Percentiles rank a stretch among this genome's conserved stretches.
Evolutionary conservation across 2,329 filamentous ascomycete species (phyloP).

Genomic region (Pseudogymnoascus sp.): DNA sequence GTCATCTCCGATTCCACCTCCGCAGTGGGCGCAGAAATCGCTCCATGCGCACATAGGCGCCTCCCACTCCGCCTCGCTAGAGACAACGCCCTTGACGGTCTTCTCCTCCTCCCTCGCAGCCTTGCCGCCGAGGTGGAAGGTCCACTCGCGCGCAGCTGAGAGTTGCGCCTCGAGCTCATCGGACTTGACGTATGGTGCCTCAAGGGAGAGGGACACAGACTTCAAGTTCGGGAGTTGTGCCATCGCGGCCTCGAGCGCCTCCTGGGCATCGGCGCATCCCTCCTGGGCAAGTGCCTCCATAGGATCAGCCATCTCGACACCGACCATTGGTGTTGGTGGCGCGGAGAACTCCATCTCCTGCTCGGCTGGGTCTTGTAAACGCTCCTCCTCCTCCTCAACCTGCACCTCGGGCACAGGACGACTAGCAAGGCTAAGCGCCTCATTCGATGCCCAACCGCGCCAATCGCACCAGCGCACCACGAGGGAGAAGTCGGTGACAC

Average conservation of each 20-base stretch:
- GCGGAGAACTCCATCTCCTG: conserved; percentile 6
- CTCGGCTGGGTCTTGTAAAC: neutral
- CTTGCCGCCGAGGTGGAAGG: neutral
- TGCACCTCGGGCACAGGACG: neutral
- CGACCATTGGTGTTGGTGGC: neutral
- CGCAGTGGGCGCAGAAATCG: conserved; percentile 4
- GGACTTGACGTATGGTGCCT: conserved; percentile 1
- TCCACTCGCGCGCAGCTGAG: neutral
- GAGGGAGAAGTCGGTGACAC: neutral
- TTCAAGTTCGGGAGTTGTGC: neutral
- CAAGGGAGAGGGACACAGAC: neutral
- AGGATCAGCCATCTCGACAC: neutral
- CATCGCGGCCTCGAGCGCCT: neutral
- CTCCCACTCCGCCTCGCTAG: neutral
- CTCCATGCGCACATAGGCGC: conserved; percentile 1
- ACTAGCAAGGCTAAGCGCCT: neutral
- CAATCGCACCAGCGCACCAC: conserved; percentile 4
- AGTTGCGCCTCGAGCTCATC: conserved; percentile 1
- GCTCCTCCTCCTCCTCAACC: conserved; percentile 2
- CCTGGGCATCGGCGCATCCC: neutral
- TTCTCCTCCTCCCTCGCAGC: neutral
- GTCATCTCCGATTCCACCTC: neutral
- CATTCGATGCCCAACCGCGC: conserved; percentile 1
- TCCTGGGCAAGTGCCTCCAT: neutral
- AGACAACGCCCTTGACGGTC: neutral